phyloP scores from a whole-genome alignment of 2,329 filamentous ascomycete species.

The Emmonsiellopsis sp. region DNA sequence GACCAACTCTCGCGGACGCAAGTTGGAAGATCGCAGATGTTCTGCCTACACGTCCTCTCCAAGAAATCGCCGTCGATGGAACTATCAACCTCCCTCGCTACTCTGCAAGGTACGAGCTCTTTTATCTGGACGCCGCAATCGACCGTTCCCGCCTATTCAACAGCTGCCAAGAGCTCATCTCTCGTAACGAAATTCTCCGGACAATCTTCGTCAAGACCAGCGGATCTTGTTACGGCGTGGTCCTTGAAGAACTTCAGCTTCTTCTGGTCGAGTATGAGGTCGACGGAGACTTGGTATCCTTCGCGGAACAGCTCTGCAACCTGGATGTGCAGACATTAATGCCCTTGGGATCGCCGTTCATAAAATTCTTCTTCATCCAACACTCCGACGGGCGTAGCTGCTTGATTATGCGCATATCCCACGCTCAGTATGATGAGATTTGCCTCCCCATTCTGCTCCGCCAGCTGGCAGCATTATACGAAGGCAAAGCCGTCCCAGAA shows the following conservation, averaged over 20 bases:
- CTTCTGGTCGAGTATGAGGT: constrained; percentile 37
- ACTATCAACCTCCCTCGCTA: constrained; percentile 50
- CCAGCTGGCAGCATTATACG: constrained; percentile 45
- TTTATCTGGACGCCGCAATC: constrained; percentile 45
- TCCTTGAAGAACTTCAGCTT: constrained; percentile 41
- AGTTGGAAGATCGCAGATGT: constrained; percentile 43
- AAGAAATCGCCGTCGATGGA: constrained; percentile 49
- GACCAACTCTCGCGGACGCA: constrained; percentile 37
- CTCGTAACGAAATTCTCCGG: constrained; percentile 49
- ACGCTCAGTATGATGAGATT: constrained; percentile 57
- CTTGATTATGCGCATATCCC: constrained; percentile 51
- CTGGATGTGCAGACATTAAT: constrained; percentile 44
- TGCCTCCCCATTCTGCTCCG: constrained; percentile 48
- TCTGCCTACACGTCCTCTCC: constrained; percentile 46
- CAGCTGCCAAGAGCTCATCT: constrained; percentile 37
- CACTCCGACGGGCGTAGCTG: constrained; percentile 19
- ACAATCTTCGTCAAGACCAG: constrained; percentile 46
- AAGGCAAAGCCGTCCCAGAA: constrained; percentile 18
- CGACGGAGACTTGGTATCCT: constrained; percentile 37
- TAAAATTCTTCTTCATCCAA: constrained; percentile 44
- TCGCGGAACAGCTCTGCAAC: constrained; percentile 40
- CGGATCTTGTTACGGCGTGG: constrained; percentile 39
- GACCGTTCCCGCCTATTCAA: constrained; percentile 38
- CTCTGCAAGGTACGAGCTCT: constrained; percentile 53
- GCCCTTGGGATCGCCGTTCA: constrained; percentile 47